A percentile compares a stretch with the other conserved stretches of the same genome.
phyloP scores from a whole-genome alignment of 108 stramenopile genomes.

The Conticribra guillardii region DNA sequence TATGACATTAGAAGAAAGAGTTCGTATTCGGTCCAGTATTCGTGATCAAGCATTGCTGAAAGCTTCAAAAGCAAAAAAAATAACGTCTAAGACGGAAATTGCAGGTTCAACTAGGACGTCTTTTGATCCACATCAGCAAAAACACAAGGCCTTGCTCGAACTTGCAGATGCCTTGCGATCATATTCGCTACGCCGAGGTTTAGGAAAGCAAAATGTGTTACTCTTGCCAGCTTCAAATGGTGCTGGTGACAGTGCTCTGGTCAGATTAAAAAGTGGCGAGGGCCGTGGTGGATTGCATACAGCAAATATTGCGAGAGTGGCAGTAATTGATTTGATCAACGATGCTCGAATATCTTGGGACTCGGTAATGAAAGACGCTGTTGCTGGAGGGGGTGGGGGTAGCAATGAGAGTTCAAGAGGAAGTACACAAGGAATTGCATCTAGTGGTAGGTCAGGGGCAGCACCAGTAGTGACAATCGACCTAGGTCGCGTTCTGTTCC shows the following conservation, averaged over 20 bases:
- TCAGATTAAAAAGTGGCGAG: no score
- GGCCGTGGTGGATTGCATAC: neutral
- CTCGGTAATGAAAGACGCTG: neutral
- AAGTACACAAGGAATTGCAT: neutral
- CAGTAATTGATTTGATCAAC: constrained; percentile 11
- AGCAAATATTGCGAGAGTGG: neutral
- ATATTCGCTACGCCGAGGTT: constrained; percentile 14
- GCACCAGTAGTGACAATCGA: neutral
- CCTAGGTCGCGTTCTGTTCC: constrained; percentile 18
- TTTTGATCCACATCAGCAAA: neutral
- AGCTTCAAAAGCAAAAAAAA: no score
- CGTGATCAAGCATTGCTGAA: neutral
- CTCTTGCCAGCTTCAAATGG: neutral
- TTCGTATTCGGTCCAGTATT: constrained; percentile 8
- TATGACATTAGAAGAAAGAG: constrained; percentile 25
- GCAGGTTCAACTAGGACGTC: neutral
- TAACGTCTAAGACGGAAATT: no score
- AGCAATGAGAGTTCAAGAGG: no score
- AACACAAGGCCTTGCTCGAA: constrained; percentile 16
- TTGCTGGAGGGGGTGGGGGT: neutral
- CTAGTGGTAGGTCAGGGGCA: neutral
- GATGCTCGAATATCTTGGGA: constrained; percentile 12
- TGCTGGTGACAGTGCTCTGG: neutral
- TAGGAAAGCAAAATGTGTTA: neutral
- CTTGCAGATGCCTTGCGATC: constrained; percentile 23